These are phyloP conservation scores for Yamadazyma akitaensis DNA, from an alignment of 805 yeast species.

Conservation along the genomic window DNA sequence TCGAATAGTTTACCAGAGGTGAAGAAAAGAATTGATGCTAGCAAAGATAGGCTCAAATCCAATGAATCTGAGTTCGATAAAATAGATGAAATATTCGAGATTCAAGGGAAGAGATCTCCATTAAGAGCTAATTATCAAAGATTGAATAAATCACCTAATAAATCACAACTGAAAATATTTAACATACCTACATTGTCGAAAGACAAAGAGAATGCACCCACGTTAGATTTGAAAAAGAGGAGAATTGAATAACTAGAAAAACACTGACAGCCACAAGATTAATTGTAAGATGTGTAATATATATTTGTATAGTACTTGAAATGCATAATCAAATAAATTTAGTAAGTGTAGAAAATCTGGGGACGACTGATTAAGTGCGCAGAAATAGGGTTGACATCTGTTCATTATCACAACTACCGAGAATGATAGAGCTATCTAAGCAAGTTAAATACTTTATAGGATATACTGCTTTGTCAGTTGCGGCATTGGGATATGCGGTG, in stretches of 20 bases:
- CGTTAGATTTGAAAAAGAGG: constrained; percentile 12
- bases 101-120: constrained; percentile 2
- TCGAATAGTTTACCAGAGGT: constrained; percentile 3
- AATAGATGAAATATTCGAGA: not conserved
- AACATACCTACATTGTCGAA: constrained; percentile 7
- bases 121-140: constrained; percentile 4
- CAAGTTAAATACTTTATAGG: constrained; percentile 16
- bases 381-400: not conserved
- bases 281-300: not conserved
- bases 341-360: not conserved
- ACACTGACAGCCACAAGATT: not conserved
- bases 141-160: constrained; percentile 3
- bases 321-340: not conserved
- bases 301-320: constrained; percentile 1
- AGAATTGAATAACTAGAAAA: constrained; percentile 5
- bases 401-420: not conserved
- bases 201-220: constrained; percentile 10
- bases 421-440: constrained; percentile 12
- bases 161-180: constrained; percentile 4
- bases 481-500: constrained; percentile 20
- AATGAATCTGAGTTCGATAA: not conserved
- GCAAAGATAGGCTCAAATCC: not conserved
- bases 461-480: constrained; percentile 19
- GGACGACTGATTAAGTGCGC: too few species aligned
- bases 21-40: not conserved